Conservation (phyloP, 1,284 basidiomycete genomes). For the Termitomyces sp. region DNA sequence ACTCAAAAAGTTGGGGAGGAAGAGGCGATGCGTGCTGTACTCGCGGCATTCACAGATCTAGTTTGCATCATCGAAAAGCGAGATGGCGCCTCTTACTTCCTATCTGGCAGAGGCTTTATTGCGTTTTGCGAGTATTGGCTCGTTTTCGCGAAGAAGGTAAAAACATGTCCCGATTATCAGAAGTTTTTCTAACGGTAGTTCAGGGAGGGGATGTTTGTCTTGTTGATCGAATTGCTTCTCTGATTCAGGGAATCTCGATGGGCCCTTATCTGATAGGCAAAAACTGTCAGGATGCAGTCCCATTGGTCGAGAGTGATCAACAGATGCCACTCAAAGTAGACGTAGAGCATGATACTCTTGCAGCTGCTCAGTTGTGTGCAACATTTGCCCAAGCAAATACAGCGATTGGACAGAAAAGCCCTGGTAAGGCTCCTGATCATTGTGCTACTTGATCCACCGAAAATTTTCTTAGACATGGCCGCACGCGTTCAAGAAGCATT, state of each 20-base stretch:
- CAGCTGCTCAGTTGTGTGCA: slow-evolving; percentile 16
- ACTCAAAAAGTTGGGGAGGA: slow-evolving; percentile 27
- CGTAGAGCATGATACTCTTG: slow-evolving; percentile 8
- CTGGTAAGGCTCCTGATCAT: neutral
- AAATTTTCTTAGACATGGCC: slow-evolving; percentile 9
- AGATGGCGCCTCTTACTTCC: slow-evolving; percentile 32
- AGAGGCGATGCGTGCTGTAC: slow-evolving; percentile 32
- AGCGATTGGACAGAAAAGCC: slow-evolving; percentile 14
- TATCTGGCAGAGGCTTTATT: slow-evolving; percentile 46
- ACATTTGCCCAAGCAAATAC: slow-evolving; percentile 16
- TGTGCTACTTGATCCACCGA: neutral
- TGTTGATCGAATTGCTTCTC: slow-evolving; percentile 42
- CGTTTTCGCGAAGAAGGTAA: slow-evolving; percentile 45
- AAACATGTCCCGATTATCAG: neutral
- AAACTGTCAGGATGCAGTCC: neutral
- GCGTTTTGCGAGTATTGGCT: slow-evolving; percentile 65
- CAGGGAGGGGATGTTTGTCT: slow-evolving; percentile 47
- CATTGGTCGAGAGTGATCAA: neutral
- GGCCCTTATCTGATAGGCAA: slow-evolving; percentile 13
- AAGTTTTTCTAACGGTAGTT: neutral
- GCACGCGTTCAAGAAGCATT: slow-evolving; percentile 9
- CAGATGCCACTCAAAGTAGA: neutral
- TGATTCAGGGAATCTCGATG: slow-evolving; percentile 30
- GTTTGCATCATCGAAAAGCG: slow-evolving; percentile 31
- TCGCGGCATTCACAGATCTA: slow-evolving; percentile 37